These are phyloP conservation scores for Marchantia polymorpha DNA, from an alignment of 225 moss, liverwort and hornwort genomes.

Conservation along the genomic window DNA sequence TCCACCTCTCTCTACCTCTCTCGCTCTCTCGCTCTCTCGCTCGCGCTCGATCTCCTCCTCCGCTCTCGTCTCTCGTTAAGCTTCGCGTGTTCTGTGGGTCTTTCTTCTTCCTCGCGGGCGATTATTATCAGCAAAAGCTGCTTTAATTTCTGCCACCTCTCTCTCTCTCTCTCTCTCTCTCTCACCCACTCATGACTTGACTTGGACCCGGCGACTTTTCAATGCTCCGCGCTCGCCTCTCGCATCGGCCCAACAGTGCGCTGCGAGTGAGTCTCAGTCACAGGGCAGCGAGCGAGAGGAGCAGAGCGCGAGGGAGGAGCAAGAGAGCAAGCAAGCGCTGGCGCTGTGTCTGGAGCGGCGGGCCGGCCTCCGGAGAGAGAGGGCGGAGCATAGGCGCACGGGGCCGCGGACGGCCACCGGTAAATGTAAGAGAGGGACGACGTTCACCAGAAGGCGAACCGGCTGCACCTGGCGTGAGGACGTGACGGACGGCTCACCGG, in stretches of 20 bases:
- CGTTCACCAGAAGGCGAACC: too few relatives aligned
- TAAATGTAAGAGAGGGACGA: too few relatives aligned
- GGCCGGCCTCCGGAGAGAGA: too few relatives aligned
- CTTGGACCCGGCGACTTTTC: neutral
- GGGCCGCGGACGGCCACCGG: too few relatives aligned
- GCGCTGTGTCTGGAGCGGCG: too few relatives aligned
- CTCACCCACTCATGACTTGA: neutral
- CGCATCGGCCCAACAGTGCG: neutral
- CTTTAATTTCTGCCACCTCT: neutral
- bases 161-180: too few relatives aligned
- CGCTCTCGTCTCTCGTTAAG: neutral
- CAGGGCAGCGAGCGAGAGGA: too few relatives aligned
- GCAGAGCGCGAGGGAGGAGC: neutral
- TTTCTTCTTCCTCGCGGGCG: neutral
- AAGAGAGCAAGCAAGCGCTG: too few relatives aligned
- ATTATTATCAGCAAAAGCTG: neutral
- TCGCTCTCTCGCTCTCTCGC: neutral
- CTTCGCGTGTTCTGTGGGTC: neutral
- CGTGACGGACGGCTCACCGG: too few relatives aligned
- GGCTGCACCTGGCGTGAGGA: too few relatives aligned
- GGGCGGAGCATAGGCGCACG: too few relatives aligned
- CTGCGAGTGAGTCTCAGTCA: too few relatives aligned
- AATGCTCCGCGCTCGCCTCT: neutral
- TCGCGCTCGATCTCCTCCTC: neutral
- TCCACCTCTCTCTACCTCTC: neutral